Evolutionary conservation across 1,139 yeast genomes (phyloP), one percentile per base, ranked within the genome.

Genomic region (Candida frijolesensis): DNA sequence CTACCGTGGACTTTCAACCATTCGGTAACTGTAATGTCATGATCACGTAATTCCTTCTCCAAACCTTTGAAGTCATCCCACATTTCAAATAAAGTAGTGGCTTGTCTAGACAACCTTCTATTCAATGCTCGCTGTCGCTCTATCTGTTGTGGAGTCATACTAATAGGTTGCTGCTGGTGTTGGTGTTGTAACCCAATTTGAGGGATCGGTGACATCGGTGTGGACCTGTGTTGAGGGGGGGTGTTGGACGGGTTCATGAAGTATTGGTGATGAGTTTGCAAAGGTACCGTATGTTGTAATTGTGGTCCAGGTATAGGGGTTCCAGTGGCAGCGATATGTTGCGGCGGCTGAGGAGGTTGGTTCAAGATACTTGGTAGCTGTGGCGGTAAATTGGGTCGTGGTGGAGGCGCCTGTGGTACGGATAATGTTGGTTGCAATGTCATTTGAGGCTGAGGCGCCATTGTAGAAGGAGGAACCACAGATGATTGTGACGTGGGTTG

Each of bases 51-150:
- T 33, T 62, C 71, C 44, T 58, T 54, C 46, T 70, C 74, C 27
- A 70, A 54, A 9, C 66, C 61, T 48, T 70, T 71, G 52, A 68
- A 71, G 51, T 71, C 76, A 51, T 71, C 72, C 76, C 76, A 71
- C 74, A 71, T 69, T 54, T 71, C 75, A 52, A 62, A 68, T 15
- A 70, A 56, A 8, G 71, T 66, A 12, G 65, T 57, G 0, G 74
- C 73, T 50, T 69, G 73, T 44, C 74, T 50, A 1, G 73, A 68
- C 19, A 70, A 61, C 47, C 73, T 55, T 42, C 71, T 52, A 38
- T 60, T 56, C 39, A 70, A 53, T 2, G 66, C 68, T 3, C 61
- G 54, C 39, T 63, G 63, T 22, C 72, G 53, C 46, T 60, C 60
- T 8, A 50, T 7, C 44, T 55, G 57, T 29, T 49, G 49, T 1